Percentiles rank a stretch among this genome's conserved stretches.
Evolutionary conservation across 345 rosid genomes (phyloP).

Genomic region (Pelargonium nanum): DNA sequence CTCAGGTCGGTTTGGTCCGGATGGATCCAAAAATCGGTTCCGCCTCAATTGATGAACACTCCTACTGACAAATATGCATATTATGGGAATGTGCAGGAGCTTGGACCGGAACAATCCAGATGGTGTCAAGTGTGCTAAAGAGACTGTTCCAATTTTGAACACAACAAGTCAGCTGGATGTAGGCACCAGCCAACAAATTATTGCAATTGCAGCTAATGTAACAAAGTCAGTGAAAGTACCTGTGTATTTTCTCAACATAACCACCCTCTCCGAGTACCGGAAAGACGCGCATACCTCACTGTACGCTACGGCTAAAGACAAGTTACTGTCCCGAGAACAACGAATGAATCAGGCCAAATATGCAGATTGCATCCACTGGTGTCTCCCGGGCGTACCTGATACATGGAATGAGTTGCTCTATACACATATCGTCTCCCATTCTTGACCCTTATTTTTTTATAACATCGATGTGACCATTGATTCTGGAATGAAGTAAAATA

Average conservation of each 20-base stretch:
- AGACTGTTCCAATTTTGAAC: slow-evolving; percentile 56
- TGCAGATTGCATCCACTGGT: slow-evolving; percentile 98
- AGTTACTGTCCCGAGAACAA: slow-evolving; percentile 61
- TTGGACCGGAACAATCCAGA: slow-evolving; percentile 72
- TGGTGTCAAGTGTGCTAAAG: slow-evolving; percentile 78
- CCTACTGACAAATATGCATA: not conserved
- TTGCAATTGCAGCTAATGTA: slow-evolving; percentile 38
- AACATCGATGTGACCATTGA: no score
- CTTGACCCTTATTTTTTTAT: slow-evolving; percentile 49
- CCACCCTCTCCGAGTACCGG: slow-evolving; percentile 63
- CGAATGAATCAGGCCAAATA: slow-evolving; percentile 66
- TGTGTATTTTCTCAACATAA: slow-evolving; percentile 61
- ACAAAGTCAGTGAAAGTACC: slow-evolving; percentile 41
- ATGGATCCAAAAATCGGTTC: not conserved
- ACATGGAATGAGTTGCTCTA: slow-evolving; percentile 89
- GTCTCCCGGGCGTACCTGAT: slow-evolving; percentile 90
- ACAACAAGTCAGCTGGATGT: slow-evolving; percentile 40
- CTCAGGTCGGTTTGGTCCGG: not conserved
- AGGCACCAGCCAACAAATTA: slow-evolving; percentile 64
- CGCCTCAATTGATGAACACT: not conserved
- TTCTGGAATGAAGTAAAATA: not conserved
- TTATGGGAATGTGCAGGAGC: slow-evolving; percentile 38
- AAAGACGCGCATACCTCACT: slow-evolving; percentile 91
- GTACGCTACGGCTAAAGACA: slow-evolving; percentile 73
- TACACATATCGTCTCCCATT: slow-evolving; percentile 50